Conservation (phyloP, 441 rosid species). For the Pelargonium citronellum region DNA sequence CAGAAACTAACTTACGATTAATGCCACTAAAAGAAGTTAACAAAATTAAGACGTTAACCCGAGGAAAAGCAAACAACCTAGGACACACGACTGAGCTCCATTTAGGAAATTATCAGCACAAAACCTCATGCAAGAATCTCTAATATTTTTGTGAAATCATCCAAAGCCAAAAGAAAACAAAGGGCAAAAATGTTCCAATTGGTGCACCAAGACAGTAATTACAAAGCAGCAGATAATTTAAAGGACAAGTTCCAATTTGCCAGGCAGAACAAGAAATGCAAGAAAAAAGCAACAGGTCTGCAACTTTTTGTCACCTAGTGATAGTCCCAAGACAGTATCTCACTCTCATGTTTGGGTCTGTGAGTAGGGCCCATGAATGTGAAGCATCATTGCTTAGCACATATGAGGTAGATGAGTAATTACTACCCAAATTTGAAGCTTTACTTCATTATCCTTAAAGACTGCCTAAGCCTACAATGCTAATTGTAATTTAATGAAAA, state of each 20-base stretch:
- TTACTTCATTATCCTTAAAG: neutral
- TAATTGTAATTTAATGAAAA: neutral
- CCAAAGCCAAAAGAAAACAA: too few species aligned
- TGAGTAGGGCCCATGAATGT: constrained; percentile 46
- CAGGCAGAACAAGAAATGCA: constrained; percentile 14
- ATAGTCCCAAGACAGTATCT: constrained; percentile 35
- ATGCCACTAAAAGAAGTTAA: neutral
- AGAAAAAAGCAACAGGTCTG: constrained; percentile 20
- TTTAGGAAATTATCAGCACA: neutral
- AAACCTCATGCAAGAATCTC: neutral
- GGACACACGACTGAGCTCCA: too few species aligned
- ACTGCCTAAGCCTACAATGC: neutral
- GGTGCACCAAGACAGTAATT: neutral
- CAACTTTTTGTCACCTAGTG: constrained; percentile 27
- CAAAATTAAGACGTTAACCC: too few species aligned
- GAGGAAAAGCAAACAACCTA: too few species aligned
- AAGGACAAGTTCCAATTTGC: constrained; percentile 23
- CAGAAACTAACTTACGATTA: neutral
- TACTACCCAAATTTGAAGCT: constrained; percentile 5
- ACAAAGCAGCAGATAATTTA: constrained; percentile 19
- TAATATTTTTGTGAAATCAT: neutral
- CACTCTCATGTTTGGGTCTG: constrained; percentile 27
- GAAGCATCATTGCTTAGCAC: constrained; percentile 38
- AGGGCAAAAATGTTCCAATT: neutral
- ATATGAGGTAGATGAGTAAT: constrained; percentile 26